A percentile compares a stretch with the other conserved stretches of the same genome.
Conservation (phyloP, 2,329 filamentous ascomycete genomes). For the Botrytis paeoniae region DNA sequence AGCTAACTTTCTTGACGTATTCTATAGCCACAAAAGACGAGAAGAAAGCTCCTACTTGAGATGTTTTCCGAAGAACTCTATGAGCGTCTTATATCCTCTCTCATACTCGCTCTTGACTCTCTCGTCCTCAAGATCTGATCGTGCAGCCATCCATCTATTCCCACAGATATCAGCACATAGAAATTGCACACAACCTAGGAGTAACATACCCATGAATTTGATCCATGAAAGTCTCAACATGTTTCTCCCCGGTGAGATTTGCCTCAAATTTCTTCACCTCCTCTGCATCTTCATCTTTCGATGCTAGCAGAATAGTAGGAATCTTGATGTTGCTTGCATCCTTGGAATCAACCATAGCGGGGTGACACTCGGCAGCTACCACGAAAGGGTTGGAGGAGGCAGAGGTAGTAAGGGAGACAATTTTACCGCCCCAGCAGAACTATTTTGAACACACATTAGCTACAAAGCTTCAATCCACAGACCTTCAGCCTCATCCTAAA, state of each 20-base stretch:
- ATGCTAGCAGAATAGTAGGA: conserved; percentile 62
- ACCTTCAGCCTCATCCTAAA: background rate
- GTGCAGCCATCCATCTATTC: conserved; percentile 51
- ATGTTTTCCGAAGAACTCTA: conserved; percentile 45
- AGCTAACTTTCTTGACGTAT: background rate
- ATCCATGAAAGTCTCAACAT: conserved; percentile 48
- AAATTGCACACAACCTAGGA: background rate
- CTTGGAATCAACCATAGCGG: conserved; percentile 60
- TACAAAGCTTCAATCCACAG: background rate
- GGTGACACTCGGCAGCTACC: conserved; percentile 52
- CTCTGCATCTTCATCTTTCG: conserved; percentile 57
- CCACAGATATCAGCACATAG: background rate
- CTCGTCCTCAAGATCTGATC: conserved; percentile 46
- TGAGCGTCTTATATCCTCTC: conserved; percentile 47
- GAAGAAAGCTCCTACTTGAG: conserved; percentile 28
- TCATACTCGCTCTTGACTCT: conserved; percentile 48
- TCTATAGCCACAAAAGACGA: background rate
- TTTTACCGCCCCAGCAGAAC: conserved; percentile 39
- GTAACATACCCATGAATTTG: conserved; percentile 49
- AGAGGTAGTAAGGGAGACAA: conserved; percentile 31
- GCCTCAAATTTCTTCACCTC: conserved; percentile 45
- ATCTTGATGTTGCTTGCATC: conserved; percentile 60
- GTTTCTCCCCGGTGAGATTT: conserved; percentile 43
- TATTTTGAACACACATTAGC: conserved; percentile 14
- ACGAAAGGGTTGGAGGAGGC: conserved; percentile 46